Percentiles rank a stretch among this genome's conserved stretches.
phyloP scores from a whole-genome alignment of 176 grass and related monocot species.

The Hordeum marinum region DNA sequence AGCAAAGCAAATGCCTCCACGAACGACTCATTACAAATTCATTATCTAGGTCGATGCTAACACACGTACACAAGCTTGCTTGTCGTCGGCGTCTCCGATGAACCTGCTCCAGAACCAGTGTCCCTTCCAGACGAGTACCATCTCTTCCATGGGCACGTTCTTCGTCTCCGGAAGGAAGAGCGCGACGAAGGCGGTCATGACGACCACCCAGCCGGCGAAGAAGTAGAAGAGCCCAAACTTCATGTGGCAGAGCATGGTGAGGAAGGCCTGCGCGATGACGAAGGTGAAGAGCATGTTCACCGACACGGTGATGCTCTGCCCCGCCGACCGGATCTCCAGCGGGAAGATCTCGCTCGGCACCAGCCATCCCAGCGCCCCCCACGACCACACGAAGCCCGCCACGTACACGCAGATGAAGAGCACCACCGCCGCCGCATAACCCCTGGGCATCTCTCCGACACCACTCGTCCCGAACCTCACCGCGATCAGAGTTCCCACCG shows the following conservation, averaged over 20 bases:
- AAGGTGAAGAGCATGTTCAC: slow-evolving; percentile 99
- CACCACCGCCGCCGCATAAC: not conserved
- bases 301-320: slow-evolving; percentile 88
- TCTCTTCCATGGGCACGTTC: slow-evolving; percentile 96
- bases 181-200: slow-evolving; percentile 79
- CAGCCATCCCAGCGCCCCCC: slow-evolving; percentile 43
- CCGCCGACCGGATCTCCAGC: slow-evolving; percentile 80
- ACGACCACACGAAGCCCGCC: slow-evolving; percentile 28
- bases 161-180: slow-evolving; percentile 89
- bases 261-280: slow-evolving; percentile 71
- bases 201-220: slow-evolving; percentile 72
- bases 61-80: not conserved
- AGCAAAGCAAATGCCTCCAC: not conserved
- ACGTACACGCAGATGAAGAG: slow-evolving; percentile 27
- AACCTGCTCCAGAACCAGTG: slow-evolving; percentile 87
- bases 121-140: slow-evolving; percentile 63
- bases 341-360: slow-evolving; percentile 95
- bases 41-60: not conserved
- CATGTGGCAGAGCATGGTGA: slow-evolving; percentile 82
- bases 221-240: slow-evolving; percentile 95
- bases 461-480: not conserved
- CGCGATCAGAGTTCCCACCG: not conserved
- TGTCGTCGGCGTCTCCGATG: slow-evolving; percentile 38
- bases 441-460: not conserved
- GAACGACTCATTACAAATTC: not conserved